A percentile compares a stretch with the other conserved stretches of the same genome.
Evolutionary conservation across 371 early-diverging fungal genomes (phyloP).

Genomic region (Rhizopus delemar): DNA sequence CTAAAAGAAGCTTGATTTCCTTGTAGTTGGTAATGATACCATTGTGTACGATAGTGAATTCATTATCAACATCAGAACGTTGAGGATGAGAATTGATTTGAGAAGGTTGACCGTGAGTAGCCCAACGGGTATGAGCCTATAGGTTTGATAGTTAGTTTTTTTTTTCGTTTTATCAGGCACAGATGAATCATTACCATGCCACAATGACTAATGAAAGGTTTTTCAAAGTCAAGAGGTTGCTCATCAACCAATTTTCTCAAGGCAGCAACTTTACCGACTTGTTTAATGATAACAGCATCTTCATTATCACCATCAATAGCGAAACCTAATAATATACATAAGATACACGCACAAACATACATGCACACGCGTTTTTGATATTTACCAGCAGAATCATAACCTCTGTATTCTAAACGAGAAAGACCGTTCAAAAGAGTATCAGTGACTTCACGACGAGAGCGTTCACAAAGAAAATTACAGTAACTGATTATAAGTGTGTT

Average conservation of each 20-base stretch:
- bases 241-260: conserved; percentile 79
- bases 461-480: conserved; percentile 87
- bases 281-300: conserved; percentile 80
- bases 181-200: conserved; percentile 61
- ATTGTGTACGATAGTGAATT: conserved; percentile 98
- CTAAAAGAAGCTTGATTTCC: conserved; percentile 92
- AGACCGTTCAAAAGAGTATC: conserved; percentile 94
- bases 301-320: conserved; percentile 89
- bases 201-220: conserved; percentile 82
- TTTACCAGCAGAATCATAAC: conserved; percentile 97
- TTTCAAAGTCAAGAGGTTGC: conserved; percentile 70
- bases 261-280: conserved; percentile 96
- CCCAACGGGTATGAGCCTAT: conserved; percentile 98
- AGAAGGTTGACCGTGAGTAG: conserved; percentile 98
- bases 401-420: conserved; percentile 98
- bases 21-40: conserved; percentile 99
- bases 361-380: background rate
- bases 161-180: background rate
- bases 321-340: conserved; percentile 58
- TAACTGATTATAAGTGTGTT: conserved; percentile 43
- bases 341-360: too few species aligned
- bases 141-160: background rate
- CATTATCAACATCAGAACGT: conserved; percentile 85
- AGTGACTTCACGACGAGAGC: conserved; percentile 84
- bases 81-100: conserved; percentile 97